Conservation (phyloP, 2,329 filamentous ascomycete genomes). For the Cadophora malorum region DNA sequence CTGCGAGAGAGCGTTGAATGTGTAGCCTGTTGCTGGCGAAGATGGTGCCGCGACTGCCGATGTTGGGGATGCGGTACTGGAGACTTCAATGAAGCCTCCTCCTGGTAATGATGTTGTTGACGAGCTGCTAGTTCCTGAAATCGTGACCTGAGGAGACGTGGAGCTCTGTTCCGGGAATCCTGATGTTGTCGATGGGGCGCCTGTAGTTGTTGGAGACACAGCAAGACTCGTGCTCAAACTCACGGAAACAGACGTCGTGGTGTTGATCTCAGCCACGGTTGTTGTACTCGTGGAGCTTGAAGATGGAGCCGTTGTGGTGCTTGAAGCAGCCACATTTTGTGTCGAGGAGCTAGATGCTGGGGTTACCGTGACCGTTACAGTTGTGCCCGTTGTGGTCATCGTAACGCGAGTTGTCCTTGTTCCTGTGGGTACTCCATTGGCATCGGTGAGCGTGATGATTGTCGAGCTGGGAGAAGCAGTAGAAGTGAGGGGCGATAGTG, state of each 20-base stretch:
- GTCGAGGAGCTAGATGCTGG: neutral
- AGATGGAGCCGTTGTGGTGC: conserved; percentile 23
- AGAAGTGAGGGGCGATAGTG: neutral
- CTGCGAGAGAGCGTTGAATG: conserved; percentile 39
- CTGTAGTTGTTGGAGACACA: neutral
- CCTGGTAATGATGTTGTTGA: conserved; percentile 7
- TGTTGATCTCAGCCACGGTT: conserved; percentile 28
- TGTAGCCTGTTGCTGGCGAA: conserved; percentile 29
- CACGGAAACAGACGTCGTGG: conserved; percentile 14
- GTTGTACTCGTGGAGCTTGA: neutral
- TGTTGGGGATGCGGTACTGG: neutral
- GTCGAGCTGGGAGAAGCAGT: neutral
- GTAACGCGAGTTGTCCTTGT: neutral
- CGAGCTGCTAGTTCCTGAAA: neutral
- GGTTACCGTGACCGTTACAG: conserved; percentile 8
- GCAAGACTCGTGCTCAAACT: neutral
- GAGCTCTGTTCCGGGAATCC: neutral
- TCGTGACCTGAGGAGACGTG: neutral
- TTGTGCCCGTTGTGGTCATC: conserved; percentile 16
- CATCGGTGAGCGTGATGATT: neutral
- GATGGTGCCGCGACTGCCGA: neutral
- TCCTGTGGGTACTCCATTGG: neutral
- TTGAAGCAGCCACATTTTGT: conserved; percentile 26
- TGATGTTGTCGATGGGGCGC: neutral
- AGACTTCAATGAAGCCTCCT: conserved; percentile 12